Evolutionary conservation across 2,329 filamentous ascomycete genomes (phyloP).

Genomic region (Ophiostoma tasmaniense): DNA sequence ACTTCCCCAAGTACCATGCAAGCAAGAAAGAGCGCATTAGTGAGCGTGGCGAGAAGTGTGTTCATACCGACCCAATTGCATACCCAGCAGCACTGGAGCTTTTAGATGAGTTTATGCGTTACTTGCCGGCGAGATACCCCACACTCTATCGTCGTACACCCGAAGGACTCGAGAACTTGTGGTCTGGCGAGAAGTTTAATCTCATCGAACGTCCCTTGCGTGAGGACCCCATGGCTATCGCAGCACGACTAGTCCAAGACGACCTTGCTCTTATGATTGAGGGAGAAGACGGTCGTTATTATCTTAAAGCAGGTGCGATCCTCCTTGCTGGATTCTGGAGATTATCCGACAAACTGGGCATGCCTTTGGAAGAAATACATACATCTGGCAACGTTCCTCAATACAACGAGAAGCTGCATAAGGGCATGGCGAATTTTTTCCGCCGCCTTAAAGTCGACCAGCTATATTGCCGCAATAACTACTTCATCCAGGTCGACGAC

Average conservation of each 20-base stretch:
- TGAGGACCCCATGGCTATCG: slow-evolving; percentile 7
- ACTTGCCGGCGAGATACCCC: neutral
- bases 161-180: slow-evolving; percentile 1
- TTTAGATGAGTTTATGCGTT: neutral
- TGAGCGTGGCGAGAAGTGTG: slow-evolving; percentile 2
- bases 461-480: slow-evolving; percentile 2
- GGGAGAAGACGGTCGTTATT: slow-evolving; percentile 3
- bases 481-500: slow-evolving; percentile 6
- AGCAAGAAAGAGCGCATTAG: slow-evolving; percentile 3
- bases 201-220: neutral
- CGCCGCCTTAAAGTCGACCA: neutral
- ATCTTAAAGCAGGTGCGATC: neutral
- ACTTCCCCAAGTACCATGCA: slow-evolving; percentile 7
- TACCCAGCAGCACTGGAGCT: slow-evolving; percentile 3
- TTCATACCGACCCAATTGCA: slow-evolving; percentile 4
- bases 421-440: slow-evolving; percentile 5
- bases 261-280: neutral
- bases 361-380: slow-evolving; percentile 4
- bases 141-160: neutral
- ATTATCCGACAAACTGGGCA: slow-evolving; percentile 4
- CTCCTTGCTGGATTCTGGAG: slow-evolving; percentile 3
- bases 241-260: neutral
- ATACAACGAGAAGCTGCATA: slow-evolving; percentile 8
- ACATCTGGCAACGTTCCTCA: slow-evolving; percentile 2
- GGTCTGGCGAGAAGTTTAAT: neutral